Percentiles rank a stretch among this genome's conserved stretches.
These are phyloP conservation scores for Cladophialophora bantiana DNA, from an alignment of 2,329 filamentous ascomycete genomes.

Conservation along the genomic window DNA sequence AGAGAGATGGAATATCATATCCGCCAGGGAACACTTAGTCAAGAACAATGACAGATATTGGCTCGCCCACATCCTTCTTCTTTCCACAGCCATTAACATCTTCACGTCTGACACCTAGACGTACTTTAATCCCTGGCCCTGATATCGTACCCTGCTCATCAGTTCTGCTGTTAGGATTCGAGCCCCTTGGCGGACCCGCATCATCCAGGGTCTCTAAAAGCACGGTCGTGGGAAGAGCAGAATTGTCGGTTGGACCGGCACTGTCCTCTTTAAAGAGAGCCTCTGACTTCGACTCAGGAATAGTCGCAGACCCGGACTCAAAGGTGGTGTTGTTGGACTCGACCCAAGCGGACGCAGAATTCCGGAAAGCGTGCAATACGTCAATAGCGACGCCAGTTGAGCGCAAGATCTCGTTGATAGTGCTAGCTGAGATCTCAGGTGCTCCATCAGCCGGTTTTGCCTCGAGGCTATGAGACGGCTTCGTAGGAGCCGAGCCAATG, in stretches of 20 bases:
- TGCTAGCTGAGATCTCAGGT: background rate
- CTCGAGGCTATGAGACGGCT: background rate
- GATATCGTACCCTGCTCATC: background rate
- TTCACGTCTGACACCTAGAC: background rate
- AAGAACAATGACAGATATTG: background rate
- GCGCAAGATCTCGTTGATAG: background rate
- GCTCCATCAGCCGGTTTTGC: background rate
- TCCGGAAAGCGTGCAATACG: background rate
- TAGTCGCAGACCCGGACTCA: background rate
- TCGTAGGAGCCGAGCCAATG: background rate
- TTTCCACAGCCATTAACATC: background rate
- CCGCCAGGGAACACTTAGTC: background rate
- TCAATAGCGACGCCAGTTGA: background rate
- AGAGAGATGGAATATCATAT: background rate
- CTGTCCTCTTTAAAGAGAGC: background rate
- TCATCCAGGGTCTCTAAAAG: background rate
- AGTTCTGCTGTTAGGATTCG: background rate
- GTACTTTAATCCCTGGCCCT: background rate
- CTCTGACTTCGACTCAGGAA: background rate
- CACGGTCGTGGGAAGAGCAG: background rate
- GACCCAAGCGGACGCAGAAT: background rate
- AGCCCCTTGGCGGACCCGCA: background rate
- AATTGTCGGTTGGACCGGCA: background rate
- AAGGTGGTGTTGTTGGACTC: background rate
- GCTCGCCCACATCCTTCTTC: conserved; percentile 4